Evolutionary conservation across 1,284 basidiomycete genomes (phyloP), one percentile per base, ranked within the genome.

Genomic region (Malassezia cuniculi): DNA sequence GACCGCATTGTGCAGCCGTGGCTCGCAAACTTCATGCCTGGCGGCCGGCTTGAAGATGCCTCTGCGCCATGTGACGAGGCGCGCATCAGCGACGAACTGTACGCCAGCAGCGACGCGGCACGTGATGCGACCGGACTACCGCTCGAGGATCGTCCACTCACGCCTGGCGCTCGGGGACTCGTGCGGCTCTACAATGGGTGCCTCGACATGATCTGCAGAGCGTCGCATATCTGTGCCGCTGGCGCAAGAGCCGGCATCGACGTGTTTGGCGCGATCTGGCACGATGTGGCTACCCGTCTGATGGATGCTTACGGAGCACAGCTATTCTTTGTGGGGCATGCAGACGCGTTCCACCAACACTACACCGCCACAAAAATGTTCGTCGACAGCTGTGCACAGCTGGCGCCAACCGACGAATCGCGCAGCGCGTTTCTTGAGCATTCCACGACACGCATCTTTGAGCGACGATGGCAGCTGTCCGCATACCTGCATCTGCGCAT

Each of bases 401-500:
- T 87, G 11, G 82, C 85, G 0, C 85, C 87, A 0, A 84, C 83
- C 0, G 1, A 21, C 5, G 38, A 48, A 15, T 41, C 54, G 6
- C n/a, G 7, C 1, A 17, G 8, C 4, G 43, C 46, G 6, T 34
- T 57, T 24, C 66, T 75, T 9, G 71, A 75, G 25, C 81, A 85
- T 64, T 74, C 78, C 0, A 72, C 78, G 4, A 89, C 81, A 66
- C 54, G 64, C 6, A 68, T 78, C 0, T 90, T 95, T 57, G 78
- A 82, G 58, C 75, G 78, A 40, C 75, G 86, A 27, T 97, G 90
- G 89, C 90, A 95, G 63, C 73, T 97, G 5, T 82, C 85, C 1
- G 82, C 95, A 12, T 97, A 97, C 66, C 95, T 93, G 68, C 90
- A 97, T 65, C 72, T 97, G 50, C 76, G 89, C n/a, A 90, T 87